Evolutionary conservation across 2,329 filamentous ascomycete genomes (phyloP), one percentile per base, ranked within the genome.

Genomic region (Sphaerulina vaccinii): DNA sequence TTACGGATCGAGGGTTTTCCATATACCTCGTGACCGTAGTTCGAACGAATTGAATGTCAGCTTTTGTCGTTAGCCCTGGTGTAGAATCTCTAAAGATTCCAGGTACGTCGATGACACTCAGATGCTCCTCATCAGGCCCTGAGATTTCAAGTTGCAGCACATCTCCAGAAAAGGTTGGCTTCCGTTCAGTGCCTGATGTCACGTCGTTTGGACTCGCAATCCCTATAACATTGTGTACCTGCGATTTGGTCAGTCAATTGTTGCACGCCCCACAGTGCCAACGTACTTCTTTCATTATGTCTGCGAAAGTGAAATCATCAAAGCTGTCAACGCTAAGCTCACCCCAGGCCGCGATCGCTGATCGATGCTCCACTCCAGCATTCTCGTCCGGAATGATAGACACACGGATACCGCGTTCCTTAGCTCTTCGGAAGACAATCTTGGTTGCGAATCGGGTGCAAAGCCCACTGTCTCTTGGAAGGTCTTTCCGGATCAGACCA

Each of bases 401-500:
- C 10, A 61, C 55, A 1, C 19, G 24, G 38, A 60, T 55, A 3
- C 23, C 11, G 15, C 45, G 32, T 8, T 16, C 19, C 5, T 32
- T 18, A 7, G 51, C 53, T 13, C 60, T 53, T 11, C 60, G 56
- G 23, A 66, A 61, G 16, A 63, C 54, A 27, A 66, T 51, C 47
- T 66, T 54, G 7, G 63, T 65, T 9, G 60, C 61, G 49, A 64
- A 64, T 0, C 79, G 72, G 0, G 82, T 85, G 61, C 80, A 84
- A 0, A 80, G 52, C 19, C 70, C 76, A 15, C 75, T 75, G 9
- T 82, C 77, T 5, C 75, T 69, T 0, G 80, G 79, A 33, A 86
- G 83, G 0, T 74, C 73, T 47, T 57, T 58, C 10, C 77, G 74
- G 0, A 81, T 80, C 27, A 86, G 79, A 1, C 82, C 83, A 56